Evolutionary conservation across 345 rosid genomes (phyloP).

Genomic region (Xanthoceras sorbifolium): DNA sequence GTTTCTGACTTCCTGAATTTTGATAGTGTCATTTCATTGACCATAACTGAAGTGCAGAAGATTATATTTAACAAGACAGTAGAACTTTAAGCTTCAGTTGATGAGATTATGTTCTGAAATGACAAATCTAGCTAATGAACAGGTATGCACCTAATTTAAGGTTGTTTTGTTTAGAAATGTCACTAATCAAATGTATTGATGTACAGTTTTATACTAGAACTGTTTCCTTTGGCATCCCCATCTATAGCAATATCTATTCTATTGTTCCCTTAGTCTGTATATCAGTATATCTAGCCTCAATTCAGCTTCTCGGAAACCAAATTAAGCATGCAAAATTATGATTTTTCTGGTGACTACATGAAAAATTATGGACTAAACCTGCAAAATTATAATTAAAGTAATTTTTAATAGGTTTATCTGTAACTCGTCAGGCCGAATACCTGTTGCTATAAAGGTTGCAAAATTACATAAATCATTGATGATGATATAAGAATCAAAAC

Average conservation of each 20-base stretch:
- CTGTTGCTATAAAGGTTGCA: background rate
- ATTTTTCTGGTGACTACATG: background rate
- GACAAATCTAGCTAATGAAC: background rate
- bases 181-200: background rate
- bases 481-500: constrained; percentile 15
- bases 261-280: background rate
- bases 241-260: background rate
- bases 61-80: background rate
- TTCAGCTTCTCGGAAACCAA: constrained; percentile 6
- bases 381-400: background rate
- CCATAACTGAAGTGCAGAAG: constrained; percentile 5
- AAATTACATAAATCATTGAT: background rate
- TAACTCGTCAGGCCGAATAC: background rate
- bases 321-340: constrained; percentile 1
- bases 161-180: background rate
- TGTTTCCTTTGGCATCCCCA: background rate
- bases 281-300: background rate
- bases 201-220: background rate
- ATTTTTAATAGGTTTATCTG: background rate
- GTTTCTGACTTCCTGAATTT: constrained; percentile 51
- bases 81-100: background rate
- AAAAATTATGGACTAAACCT: background rate
- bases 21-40: constrained; percentile 18
- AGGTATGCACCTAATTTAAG: background rate
- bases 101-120: constrained; percentile 13